Base-by-base conservation (phyloP, 371 early-diverging fungal genomes). In the Syncephalis plumigaleata region DNA sequence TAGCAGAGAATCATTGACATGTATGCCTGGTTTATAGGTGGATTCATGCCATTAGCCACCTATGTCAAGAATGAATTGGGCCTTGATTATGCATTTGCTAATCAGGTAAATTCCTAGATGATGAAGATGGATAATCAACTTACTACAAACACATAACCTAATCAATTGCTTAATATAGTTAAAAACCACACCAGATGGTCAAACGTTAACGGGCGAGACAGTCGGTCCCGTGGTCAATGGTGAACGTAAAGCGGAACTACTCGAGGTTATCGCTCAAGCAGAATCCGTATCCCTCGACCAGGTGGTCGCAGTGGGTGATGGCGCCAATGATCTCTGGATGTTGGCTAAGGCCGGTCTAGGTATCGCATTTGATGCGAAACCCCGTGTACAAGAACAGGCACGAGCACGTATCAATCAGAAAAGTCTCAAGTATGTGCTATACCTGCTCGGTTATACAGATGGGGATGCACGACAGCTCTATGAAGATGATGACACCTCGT, bases 261-360 rank as follows among this genome's bases (percentile, higher is more conserved):
- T 97, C 47, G 81, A 86, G 50, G 91, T 88, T 8, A 85, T 95
- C 65, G 87, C 95, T 1, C 92, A 93, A 54, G 82, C 90, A 2
- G 91, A 92, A 55, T 73, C 76, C 5, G 78, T 93, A 13, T 67
- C 77, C 1, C 61, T 68, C 42, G 85, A 90, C 44, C 92, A 87
- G 54, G 90, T 96, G 11, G 79, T 98, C 54, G 94, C 96, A 7
- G 91, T 99, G 1, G 99, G 99, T 24, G 99, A 99, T 63, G 99
- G 99, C 37, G 98, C 98, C 23, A 99, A 99, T 60, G 99, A 99
- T 64, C 62, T 99, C 49, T 75, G 78, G 64, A 99, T 99, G 99
- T 61, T 99, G 44, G 84, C 77, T 39, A 84, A 81, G 56, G 91
- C 98, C 39, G 91, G 98, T 48, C 64, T 98, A 9, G 99, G 99